Base-by-base conservation (phyloP, 805 yeast species). In the Candida qinlingensis region DNA sequence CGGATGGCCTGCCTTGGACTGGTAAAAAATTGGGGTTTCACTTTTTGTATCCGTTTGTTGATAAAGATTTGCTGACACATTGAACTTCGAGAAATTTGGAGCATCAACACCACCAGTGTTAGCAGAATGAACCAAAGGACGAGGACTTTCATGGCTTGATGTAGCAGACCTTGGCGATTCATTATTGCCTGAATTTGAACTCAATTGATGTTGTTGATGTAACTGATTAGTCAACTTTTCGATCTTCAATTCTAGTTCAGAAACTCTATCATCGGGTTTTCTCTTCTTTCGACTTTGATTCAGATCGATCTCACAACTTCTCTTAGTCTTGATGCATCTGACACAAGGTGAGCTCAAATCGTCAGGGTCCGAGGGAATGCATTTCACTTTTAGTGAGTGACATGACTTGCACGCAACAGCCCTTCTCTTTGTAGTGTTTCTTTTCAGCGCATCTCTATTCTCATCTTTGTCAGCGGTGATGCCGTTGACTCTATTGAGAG, bases 341-440 rank as follows among this genome's bases (percentile, higher is more conserved):
- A 76, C 67, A 66, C 97, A 90, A 0, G 91, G 80, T 4, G 85
- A 81, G 2, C 72, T 64, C 8, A 82, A 81, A 49, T 83, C 77
- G 31, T 70, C 42, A 0, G 70, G 68, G 59, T 83, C 83, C 1
- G 83, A 71, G 0, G 96, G 94, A 7, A 85, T 80, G 65, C 97
- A 90, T 56, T 85, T 81, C 34, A 90, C 96, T 61, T 90, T 90
- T 44, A 88, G 73, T 0, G 86, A 64, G 58, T 92, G 96, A 61
- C 97, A 90, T n/a, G 79, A 71, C 54, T 76, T 79, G 62, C 87
- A 82, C 2, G 87, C 87, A 11, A 78, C 80, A 0, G 83, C 65
- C 33, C 64, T 44, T 44, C 64, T 52, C 49, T 59, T 59, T 25
- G 44, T 44, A 8, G 26, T 7, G 27, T 9, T 3, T 29, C 40